Percentiles rank a stretch among this genome's conserved stretches.
Evolutionary conservation across 176 grass and related monocot species (phyloP).

Genomic region (Musa itinerans): DNA sequence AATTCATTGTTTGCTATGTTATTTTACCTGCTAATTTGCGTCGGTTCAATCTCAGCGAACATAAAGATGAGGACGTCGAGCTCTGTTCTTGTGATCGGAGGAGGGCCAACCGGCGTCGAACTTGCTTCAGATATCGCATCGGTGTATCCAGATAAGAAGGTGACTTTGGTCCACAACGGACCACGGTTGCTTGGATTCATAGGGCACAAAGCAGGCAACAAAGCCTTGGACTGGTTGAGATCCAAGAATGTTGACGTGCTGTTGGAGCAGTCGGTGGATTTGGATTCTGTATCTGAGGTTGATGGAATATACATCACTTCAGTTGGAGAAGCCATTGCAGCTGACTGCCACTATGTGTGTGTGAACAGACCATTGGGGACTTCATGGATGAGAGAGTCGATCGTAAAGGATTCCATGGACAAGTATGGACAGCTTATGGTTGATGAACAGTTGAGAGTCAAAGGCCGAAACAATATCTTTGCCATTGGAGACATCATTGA

Average conservation of each 20-base stretch:
- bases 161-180: slow-evolving; percentile 51
- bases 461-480: slow-evolving; percentile 43
- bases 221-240: slow-evolving; percentile 56
- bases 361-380: slow-evolving; percentile 31
- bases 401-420: slow-evolving; percentile 26
- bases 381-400: slow-evolving; percentile 31
- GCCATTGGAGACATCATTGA: slow-evolving; percentile 54
- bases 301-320: slow-evolving; percentile 38
- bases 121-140: slow-evolving; percentile 53
- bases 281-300: neutral
- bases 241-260: slow-evolving; percentile 60
- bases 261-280: slow-evolving; percentile 48
- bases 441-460: slow-evolving; percentile 42
- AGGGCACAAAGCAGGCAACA: slow-evolving; percentile 29
- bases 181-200: slow-evolving; percentile 44
- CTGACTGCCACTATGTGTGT: slow-evolving; percentile 46
- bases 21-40: too few species aligned
- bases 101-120: slow-evolving; percentile 57
- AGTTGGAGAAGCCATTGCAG: slow-evolving; percentile 38
- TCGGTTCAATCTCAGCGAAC: slow-evolving; percentile 18
- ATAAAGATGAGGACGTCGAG: slow-evolving; percentile 25
- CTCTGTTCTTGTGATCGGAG: slow-evolving; percentile 49
- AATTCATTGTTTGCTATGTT: too few species aligned
- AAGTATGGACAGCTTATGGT: slow-evolving; percentile 21
- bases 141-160: slow-evolving; percentile 38